A percentile compares a stretch with the other conserved stretches of the same genome.
Conservation (phyloP, 371 early-diverging fungal species). For the Apophysomyces elegans region DNA sequence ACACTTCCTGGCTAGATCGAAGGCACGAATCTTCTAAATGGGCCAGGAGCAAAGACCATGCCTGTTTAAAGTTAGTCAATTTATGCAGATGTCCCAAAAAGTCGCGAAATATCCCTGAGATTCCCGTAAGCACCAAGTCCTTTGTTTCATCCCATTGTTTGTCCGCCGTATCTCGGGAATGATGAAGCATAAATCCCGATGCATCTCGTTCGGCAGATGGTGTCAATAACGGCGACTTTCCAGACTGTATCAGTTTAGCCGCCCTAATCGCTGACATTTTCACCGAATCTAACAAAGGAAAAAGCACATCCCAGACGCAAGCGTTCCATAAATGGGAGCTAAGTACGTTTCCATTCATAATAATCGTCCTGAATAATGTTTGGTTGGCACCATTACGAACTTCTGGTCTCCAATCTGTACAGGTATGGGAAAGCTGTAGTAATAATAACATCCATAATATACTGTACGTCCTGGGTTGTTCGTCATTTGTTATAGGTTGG, state of each 20-base stretch:
- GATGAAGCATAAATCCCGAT: slow-evolving; percentile 60
- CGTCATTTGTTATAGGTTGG: slow-evolving; percentile 39
- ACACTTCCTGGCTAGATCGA: slow-evolving; percentile 75
- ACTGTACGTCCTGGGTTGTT: slow-evolving; percentile 58
- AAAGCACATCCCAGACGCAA: slow-evolving; percentile 87
- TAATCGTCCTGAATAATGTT: slow-evolving; percentile 92
- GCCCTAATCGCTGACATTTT: slow-evolving; percentile 60
- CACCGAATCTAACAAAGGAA: slow-evolving; percentile 86
- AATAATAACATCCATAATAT: slow-evolving; percentile 89
- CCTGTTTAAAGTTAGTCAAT: slow-evolving; percentile 63
- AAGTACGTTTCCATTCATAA: slow-evolving; percentile 79
- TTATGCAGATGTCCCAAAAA: slow-evolving; percentile 65
- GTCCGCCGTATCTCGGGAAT: slow-evolving; percentile 72
- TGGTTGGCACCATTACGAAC: slow-evolving; percentile 95
- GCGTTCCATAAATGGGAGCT: slow-evolving; percentile 78
- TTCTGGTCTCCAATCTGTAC: slow-evolving; percentile 89
- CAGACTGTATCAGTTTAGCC: slow-evolving; percentile 34
- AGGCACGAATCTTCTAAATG: slow-evolving; percentile 78
- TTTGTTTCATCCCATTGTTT: slow-evolving; percentile 98
- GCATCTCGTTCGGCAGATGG: slow-evolving; percentile 40
- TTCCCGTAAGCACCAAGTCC: slow-evolving; percentile 78
- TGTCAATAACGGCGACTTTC: slow-evolving; percentile 22
- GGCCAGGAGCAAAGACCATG: slow-evolving; percentile 71
- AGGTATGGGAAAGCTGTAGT: slow-evolving; percentile 78
- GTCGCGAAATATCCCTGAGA: slow-evolving; percentile 73